Conservation (phyloP, 768 basidiomycete species). For the Favolaschia claudopus region DNA sequence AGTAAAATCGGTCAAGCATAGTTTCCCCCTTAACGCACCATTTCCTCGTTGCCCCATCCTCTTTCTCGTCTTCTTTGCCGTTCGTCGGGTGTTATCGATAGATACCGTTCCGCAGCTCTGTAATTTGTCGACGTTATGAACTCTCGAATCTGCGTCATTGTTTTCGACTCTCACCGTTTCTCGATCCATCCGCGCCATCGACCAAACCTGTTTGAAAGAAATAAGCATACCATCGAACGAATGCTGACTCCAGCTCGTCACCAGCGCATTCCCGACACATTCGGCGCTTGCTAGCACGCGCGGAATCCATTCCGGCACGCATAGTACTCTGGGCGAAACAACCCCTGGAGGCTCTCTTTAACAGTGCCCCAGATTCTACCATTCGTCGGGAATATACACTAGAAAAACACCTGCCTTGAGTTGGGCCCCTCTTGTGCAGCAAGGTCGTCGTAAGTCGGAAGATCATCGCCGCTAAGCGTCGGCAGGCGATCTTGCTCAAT, state of each 20-base stretch:
- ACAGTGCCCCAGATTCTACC: no score
- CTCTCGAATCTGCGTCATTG: not conserved
- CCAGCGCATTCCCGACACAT: no score
- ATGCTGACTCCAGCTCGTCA: no score
- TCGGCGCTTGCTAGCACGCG: no score
- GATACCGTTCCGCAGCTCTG: conserved; percentile 87
- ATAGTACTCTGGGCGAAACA: no score
- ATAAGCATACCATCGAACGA: no score
- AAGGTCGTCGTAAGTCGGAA: conserved; percentile 86
- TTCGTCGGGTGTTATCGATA: conserved; percentile 68
- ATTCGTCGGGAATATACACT: conserved; percentile 5
- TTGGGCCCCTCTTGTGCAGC: conserved; percentile 79
- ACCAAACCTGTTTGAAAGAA: conserved; percentile 65
- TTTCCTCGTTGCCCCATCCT: conserved; percentile 71
- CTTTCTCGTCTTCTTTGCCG: conserved; percentile 61
- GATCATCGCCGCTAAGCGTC: conserved; percentile 53
- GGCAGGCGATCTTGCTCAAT: conserved; percentile 54
- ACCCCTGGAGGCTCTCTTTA: no score
- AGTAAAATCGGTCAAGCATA: not conserved
- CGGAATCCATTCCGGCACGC: no score
- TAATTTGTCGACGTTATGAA: conserved; percentile 2
- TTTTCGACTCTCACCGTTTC: conserved; percentile 82
- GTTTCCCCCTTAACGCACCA: conserved; percentile 26
- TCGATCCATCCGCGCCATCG: conserved; percentile 90
- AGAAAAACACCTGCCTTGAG: conserved; percentile 62